Evolutionary conservation across 768 basidiomycete genomes (phyloP), one percentile per base, ranked within the genome.

Genomic region (Russula foetens): DNA sequence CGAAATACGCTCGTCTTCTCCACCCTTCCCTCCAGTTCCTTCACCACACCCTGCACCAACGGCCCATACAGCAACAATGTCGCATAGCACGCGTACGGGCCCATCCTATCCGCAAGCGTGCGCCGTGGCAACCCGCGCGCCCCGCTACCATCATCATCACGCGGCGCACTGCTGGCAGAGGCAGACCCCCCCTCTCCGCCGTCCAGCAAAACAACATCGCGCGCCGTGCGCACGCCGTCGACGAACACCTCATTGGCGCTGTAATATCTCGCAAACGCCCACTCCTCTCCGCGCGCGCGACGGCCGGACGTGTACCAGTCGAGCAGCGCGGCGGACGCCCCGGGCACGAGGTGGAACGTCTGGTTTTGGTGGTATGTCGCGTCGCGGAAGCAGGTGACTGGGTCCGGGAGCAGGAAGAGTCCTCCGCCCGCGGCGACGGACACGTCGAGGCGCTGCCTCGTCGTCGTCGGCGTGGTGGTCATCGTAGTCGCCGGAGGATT

Each of bases 241-340:
- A 90, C 70, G 69, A 81, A 82, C 14, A 98, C 75, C 71, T 96
- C 92, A 71, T 98, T 98, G 56, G 81, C 72, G 67, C 90, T 94
- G 69, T 86, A 82, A 71, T 96, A 98, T 60, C 81, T 77, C 52
- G 87, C 82, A 71, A 98, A 95, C 3, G 72, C 84, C 96, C 96
- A 98, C 53, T 90, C 86, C 69, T 98, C 96, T 31, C 90, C 89
- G 26, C 84, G 77, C 8, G 85, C 80, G 69, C 83, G 85, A 38
- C 96, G 82, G 12, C 96, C 96, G 3, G 90, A 89, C 1, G 93
- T 97, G 59, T 92, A 75, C 92, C 94, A 97, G 70, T 98, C 96
- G 17, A 98, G 79, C 1, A 95, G 72, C 44, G 91, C 79, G 8
- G 86, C 74, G 14, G 88, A 90, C 9, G 86, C 80, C 45, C 77